A percentile compares a stretch with the other conserved stretches of the same genome.
Conservation (phyloP, 2,329 filamentous ascomycete species). For the Colletotrichum sublineola region DNA sequence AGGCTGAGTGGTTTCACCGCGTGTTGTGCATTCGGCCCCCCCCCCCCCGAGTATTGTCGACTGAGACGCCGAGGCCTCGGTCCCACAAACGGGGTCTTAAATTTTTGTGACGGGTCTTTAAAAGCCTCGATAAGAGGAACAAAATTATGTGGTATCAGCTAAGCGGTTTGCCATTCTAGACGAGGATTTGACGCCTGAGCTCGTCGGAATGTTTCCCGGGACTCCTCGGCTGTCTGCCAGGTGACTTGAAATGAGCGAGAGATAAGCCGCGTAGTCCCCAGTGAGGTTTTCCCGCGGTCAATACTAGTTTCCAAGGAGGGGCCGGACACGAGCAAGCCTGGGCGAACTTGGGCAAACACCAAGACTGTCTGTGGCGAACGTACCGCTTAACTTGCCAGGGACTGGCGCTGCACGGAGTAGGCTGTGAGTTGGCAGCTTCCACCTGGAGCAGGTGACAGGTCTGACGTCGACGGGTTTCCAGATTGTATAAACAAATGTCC, state of each 20-base stretch:
- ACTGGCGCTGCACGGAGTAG: not conserved
- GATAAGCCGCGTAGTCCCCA: not conserved
- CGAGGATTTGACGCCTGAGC: not conserved
- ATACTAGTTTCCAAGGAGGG: not conserved
- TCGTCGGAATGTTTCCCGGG: not conserved
- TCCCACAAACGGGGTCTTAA: not conserved
- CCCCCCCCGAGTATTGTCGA: not conserved
- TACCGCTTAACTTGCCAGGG: not conserved
- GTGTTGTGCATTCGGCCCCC: not conserved
- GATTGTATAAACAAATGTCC: fast-evolving
- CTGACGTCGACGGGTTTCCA: not conserved
- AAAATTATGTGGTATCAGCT: not conserved
- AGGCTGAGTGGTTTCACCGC: slow-evolving; percentile 1
- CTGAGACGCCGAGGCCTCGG: not conserved
- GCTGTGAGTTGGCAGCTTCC: not conserved
- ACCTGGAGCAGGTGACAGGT: not conserved
- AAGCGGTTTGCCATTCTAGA: not conserved
- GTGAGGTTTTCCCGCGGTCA: not conserved
- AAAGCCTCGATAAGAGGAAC: not conserved
- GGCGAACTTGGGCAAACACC: not conserved
- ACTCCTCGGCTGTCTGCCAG: not conserved
- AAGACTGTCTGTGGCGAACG: not conserved
- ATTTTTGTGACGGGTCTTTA: not conserved
- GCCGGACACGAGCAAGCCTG: not conserved
- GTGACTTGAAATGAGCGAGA: not conserved